phyloP scores from a whole-genome alignment of 129 eudicot genomes.

The Saposhnikovia divaricata region DNA sequence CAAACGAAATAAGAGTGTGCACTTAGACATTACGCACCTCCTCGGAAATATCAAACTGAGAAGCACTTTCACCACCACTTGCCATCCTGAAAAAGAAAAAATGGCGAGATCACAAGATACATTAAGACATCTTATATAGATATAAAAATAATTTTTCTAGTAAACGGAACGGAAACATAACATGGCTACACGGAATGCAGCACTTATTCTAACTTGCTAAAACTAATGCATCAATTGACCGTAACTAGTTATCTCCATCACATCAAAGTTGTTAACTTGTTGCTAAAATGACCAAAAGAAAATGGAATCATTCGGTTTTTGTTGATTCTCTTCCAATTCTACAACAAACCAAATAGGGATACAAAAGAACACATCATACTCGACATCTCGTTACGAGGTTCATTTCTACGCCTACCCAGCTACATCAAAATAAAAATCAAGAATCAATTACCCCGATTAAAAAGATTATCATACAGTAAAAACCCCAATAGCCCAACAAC shows the following conservation, averaged over 20 bases:
- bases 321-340: too few species aligned
- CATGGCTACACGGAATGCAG: background rate
- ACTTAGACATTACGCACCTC: conserved; percentile 29
- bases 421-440: too few species aligned
- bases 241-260: background rate
- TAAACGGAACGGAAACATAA: background rate
- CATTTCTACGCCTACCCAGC: background rate
- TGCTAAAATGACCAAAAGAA: conserved; percentile 2
- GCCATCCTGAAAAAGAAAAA: conserved; percentile 49
- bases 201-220: background rate
- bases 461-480: background rate
- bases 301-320: background rate
- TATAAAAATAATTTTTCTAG: background rate
- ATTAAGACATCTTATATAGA: background rate
- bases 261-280: background rate
- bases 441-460: background rate
- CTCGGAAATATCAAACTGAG: conserved; percentile 56
- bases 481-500: background rate
- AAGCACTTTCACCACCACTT: conserved; percentile 31
- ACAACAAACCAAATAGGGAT: too few species aligned
- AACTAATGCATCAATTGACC: background rate
- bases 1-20: background rate
- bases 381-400: background rate
- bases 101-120: background rate
- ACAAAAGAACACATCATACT: background rate